These are phyloP conservation scores for Psilocybe cubensis DNA, from an alignment of 768 basidiomycete species.

Conservation along the genomic window DNA sequence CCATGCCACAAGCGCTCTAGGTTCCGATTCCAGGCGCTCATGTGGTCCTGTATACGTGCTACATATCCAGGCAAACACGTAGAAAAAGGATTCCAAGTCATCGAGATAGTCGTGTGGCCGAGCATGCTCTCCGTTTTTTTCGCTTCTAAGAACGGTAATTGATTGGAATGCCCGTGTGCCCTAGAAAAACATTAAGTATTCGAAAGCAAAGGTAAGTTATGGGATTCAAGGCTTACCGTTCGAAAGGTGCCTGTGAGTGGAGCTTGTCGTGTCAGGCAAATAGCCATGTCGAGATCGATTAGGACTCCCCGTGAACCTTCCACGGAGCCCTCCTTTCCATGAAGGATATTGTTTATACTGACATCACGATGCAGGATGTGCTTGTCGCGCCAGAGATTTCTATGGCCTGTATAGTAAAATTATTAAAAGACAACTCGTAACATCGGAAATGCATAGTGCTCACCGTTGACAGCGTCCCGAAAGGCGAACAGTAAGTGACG, in stretches of 20 bases:
- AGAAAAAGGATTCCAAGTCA: slow-evolving; percentile 18
- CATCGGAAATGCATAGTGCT: not conserved
- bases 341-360: slow-evolving; percentile 26
- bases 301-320: slow-evolving; percentile 1
- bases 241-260: not conserved
- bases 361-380: slow-evolving; percentile 30
- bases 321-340: slow-evolving; percentile 1
- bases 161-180: slow-evolving; percentile 17
- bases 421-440: not conserved
- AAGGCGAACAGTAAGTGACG: slow-evolving; percentile 17
- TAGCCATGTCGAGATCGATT: slow-evolving; percentile 20
- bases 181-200: not conserved
- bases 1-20: not conserved
- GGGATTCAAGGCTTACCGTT: not conserved
- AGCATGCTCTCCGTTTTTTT: not conserved
- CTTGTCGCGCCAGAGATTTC: slow-evolving; percentile 9
- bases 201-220: not conserved
- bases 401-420: slow-evolving; percentile 17
- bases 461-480: slow-evolving; percentile 20
- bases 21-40: not conserved
- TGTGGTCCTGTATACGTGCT: not conserved
- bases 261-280: not conserved
- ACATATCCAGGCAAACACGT: slow-evolving; percentile 12
- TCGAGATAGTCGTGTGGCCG: slow-evolving; percentile 13
- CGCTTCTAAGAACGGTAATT: slow-evolving; percentile 6